These are phyloP conservation scores for Pseudopyrenochaeta lycopersici DNA, from an alignment of 2,329 filamentous ascomycete genomes.

Conservation along the genomic window DNA sequence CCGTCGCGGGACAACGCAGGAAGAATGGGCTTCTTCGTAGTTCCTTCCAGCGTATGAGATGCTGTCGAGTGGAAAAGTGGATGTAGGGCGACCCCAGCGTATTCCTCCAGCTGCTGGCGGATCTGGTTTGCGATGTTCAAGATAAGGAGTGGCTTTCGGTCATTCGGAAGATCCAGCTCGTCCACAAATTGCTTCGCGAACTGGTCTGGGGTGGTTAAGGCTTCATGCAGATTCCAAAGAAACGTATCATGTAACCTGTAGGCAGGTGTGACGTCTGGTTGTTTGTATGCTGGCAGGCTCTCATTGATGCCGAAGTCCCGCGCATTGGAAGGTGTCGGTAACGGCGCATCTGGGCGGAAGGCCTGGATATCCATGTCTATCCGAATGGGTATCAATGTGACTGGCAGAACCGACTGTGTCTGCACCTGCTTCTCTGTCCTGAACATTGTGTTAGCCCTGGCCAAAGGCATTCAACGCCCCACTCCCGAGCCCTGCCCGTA, in stretches of 20 bases:
- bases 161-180: slow-evolving; percentile 88
- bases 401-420: slow-evolving; percentile 77
- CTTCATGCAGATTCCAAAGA: slow-evolving; percentile 96
- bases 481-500: neutral
- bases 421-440: slow-evolving; percentile 69
- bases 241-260: slow-evolving; percentile 96
- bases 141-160: slow-evolving; percentile 68
- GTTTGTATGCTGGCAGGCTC: slow-evolving; percentile 78
- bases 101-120: slow-evolving; percentile 92
- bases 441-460: slow-evolving; percentile 16
- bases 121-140: slow-evolving; percentile 92
- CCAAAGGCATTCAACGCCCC: neutral
- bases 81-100: slow-evolving; percentile 91
- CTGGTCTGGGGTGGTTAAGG: slow-evolving; percentile 90
- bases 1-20: slow-evolving; percentile 60
- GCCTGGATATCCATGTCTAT: slow-evolving; percentile 93
- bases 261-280: slow-evolving; percentile 79
- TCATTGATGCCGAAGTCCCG: slow-evolving; percentile 71
- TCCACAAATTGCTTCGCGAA: slow-evolving; percentile 92
- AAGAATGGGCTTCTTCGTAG: slow-evolving; percentile 41
- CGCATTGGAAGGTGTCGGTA: slow-evolving; percentile 69
- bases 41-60: slow-evolving; percentile 40
- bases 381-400: slow-evolving; percentile 92
- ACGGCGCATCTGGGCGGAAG: slow-evolving; percentile 72
- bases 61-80: slow-evolving; percentile 80